Base-by-base conservation (phyloP, 192 early-diverging fungal genomes). In the Backusella parvicylindrica region DNA sequence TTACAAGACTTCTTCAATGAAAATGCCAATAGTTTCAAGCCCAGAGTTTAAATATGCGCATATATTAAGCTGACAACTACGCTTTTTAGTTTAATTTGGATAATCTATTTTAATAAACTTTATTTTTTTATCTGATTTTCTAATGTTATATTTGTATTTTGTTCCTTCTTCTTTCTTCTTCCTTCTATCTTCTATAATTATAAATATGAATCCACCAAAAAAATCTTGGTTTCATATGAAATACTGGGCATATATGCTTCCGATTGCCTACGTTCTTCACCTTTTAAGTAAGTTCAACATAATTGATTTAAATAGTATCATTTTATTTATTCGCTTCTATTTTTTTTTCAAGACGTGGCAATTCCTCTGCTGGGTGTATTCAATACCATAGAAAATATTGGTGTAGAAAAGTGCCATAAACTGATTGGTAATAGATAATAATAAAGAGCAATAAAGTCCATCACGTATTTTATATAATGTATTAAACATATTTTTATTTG, bases 21-120 rank as follows among this genome's bases (percentile, higher is more conserved):
- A 30, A 56, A 80, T 38, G 79, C 79, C 4, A 76, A 73, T 60
- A 65, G 23, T 31, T 80, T 80, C 31, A 80, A 80, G 60, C 79
- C 79, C 28, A 35, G 74, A 63, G 79, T 76, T 30, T 80, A 72
- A 68, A 37, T 35, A 60, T 28, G 53, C 11, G n/a, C 53, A 60
- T 23, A 60, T 12, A 28, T 60, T 60, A 60, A 26, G 23, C 11
- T 13, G 12, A 60, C 23, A 28, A 28, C 43, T 47, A 47, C 43
- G 18, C 43, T 47, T 23, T 12, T 60, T 60, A 26, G 2, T 28
- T 60, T 28, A 8, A 21, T 53, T 53, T 53, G 18, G 18, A 26
- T 53, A 50, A 8, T 53, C 8, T 28, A 26, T 60, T 13, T 60
- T 56, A 56, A 60, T 26, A 60, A 60, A 60, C 8, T 15, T 43